A percentile compares a stretch with the other conserved stretches of the same genome.
Conservation (phyloP, 805 yeast species). For the Kuraishia molischiana region DNA sequence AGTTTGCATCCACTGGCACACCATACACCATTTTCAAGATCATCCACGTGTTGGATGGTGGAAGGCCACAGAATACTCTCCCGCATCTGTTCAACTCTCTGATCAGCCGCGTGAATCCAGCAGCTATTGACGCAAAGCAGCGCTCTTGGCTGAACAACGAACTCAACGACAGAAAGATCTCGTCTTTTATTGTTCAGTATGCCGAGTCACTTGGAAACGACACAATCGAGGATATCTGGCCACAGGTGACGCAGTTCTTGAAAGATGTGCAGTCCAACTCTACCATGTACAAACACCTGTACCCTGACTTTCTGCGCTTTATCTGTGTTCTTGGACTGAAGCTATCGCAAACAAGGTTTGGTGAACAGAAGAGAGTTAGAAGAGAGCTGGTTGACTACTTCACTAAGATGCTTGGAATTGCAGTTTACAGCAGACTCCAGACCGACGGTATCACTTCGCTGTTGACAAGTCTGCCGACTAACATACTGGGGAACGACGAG, state of each 20-base stretch:
- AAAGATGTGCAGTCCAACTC: slow-evolving; percentile 44
- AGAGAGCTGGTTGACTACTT: slow-evolving; percentile 37
- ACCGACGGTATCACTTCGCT: slow-evolving; percentile 1
- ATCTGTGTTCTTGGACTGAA: slow-evolving; percentile 44
- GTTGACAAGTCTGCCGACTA: not conserved
- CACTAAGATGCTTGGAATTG: slow-evolving; percentile 15
- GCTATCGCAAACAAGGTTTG: slow-evolving; percentile 46
- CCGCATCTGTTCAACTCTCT: slow-evolving; percentile 57
- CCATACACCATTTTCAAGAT: slow-evolving; percentile 39
- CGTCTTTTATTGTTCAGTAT: slow-evolving; percentile 51
- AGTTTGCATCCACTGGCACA: slow-evolving; percentile 8
- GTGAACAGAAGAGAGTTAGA: slow-evolving; percentile 47
- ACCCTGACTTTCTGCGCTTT: slow-evolving; percentile 45
- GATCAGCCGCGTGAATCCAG: slow-evolving; percentile 31
- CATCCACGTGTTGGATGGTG: slow-evolving; percentile 76
- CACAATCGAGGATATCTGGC: slow-evolving; percentile 73
- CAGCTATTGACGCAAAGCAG: slow-evolving; percentile 14
- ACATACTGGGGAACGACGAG: not conserved
- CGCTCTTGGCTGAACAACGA: slow-evolving; percentile 38
- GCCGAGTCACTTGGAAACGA: slow-evolving; percentile 61
- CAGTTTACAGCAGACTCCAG: slow-evolving; percentile 1
- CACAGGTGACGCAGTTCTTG: slow-evolving; percentile 44
- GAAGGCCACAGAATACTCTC: slow-evolving; percentile 65
- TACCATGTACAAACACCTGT: slow-evolving; percentile 33
- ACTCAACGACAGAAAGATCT: slow-evolving; percentile 33